Evolutionary conservation across 2,329 filamentous ascomycete species (phyloP).

Genomic region (Rhynchosporium graminicola): DNA sequence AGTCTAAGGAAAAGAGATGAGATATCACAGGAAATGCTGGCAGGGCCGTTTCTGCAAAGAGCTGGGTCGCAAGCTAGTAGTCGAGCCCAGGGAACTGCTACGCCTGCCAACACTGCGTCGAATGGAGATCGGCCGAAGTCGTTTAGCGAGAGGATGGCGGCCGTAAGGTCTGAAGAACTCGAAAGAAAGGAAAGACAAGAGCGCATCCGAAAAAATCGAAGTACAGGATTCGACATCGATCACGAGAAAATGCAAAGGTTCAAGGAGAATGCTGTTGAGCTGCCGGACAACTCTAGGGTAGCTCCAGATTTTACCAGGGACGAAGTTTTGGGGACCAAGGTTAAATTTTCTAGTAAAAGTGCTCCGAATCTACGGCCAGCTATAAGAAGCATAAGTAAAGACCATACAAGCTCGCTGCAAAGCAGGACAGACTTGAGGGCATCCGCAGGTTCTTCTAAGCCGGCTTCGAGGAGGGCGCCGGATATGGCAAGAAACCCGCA

Average conservation of each 20-base stretch:
- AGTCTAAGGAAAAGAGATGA: slow-evolving; percentile 45
- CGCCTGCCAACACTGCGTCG: slow-evolving; percentile 29
- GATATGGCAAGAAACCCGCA: slow-evolving; percentile 30
- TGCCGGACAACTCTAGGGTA: slow-evolving; percentile 51
- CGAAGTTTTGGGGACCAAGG: slow-evolving; percentile 51
- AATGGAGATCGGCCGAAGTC: slow-evolving; percentile 49
- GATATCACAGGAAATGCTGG: slow-evolving; percentile 37
- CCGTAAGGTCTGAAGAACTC: slow-evolving; percentile 60
- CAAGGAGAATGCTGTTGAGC: slow-evolving; percentile 57
- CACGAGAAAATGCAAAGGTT: slow-evolving; percentile 60
- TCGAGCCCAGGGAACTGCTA: slow-evolving; percentile 21
- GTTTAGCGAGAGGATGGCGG: slow-evolving; percentile 85
- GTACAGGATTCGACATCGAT: slow-evolving; percentile 57
- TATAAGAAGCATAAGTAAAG: slow-evolving; percentile 24
- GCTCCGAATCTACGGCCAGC: slow-evolving; percentile 32
- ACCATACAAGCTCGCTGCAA: slow-evolving; percentile 12
- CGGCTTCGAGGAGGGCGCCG: slow-evolving; percentile 15
- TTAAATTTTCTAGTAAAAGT: slow-evolving; percentile 46
- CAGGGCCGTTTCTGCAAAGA: slow-evolving; percentile 48
- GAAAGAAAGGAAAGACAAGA: slow-evolving; percentile 52
- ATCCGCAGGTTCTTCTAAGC: slow-evolving; percentile 16
- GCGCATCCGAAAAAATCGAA: slow-evolving; percentile 55
- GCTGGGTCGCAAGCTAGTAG: slow-evolving; percentile 40
- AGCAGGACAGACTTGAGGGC: slow-evolving; percentile 30
- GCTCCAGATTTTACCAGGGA: slow-evolving; percentile 62